Percentiles rank a stretch among this genome's conserved stretches.
Conservation (phyloP, 1,139 yeast genomes). For the Zhuliangozyma parablackwelliae region DNA sequence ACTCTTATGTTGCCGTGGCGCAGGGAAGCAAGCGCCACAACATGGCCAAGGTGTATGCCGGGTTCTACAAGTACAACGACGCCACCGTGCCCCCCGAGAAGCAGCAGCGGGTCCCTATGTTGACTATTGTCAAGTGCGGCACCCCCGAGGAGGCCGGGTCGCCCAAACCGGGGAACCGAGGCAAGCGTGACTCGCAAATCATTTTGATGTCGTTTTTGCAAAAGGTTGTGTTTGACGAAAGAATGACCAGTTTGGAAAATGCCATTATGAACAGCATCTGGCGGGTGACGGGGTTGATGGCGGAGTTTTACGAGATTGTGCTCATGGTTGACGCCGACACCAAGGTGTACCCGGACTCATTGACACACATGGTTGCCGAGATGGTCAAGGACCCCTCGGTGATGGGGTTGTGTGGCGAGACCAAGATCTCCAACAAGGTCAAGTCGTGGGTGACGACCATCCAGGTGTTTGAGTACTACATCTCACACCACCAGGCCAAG, state of each 20-base stretch:
- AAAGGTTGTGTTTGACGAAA: slow-evolving; percentile 87
- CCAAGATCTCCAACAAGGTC: slow-evolving; percentile 84
- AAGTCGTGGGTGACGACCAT: slow-evolving; percentile 91
- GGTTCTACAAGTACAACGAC: slow-evolving; percentile 81
- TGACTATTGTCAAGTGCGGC: slow-evolving; percentile 87
- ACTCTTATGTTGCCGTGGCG: slow-evolving; percentile 92
- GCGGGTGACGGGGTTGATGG: slow-evolving; percentile 84
- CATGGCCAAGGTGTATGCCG: slow-evolving; percentile 94
- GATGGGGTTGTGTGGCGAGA: slow-evolving; percentile 98
- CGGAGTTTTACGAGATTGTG: slow-evolving; percentile 79
- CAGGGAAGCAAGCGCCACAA: slow-evolving; percentile 90
- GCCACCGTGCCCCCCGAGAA: slow-evolving; percentile 69
- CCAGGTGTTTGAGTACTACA: slow-evolving; percentile 93
- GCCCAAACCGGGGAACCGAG: slow-evolving; percentile 96
- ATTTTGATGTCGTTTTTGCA: slow-evolving; percentile 91
- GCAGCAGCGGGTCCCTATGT: slow-evolving; percentile 85
- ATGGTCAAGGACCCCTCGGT: slow-evolving; percentile 86
- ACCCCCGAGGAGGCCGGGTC: slow-evolving; percentile 74
- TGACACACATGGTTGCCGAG: slow-evolving; percentile 90
- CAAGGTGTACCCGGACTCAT: slow-evolving; percentile 80
- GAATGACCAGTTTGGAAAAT: slow-evolving; percentile 92
- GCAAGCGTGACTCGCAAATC: slow-evolving; percentile 95
- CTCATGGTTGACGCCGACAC: slow-evolving; percentile 99
- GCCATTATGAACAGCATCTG: slow-evolving; percentile 77
- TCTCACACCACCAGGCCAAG: slow-evolving; percentile 94